Evolutionary conservation across 2,329 filamentous ascomycete genomes (phyloP), one percentile per base, ranked within the genome.

Genomic region (Penicillium olsonii): DNA sequence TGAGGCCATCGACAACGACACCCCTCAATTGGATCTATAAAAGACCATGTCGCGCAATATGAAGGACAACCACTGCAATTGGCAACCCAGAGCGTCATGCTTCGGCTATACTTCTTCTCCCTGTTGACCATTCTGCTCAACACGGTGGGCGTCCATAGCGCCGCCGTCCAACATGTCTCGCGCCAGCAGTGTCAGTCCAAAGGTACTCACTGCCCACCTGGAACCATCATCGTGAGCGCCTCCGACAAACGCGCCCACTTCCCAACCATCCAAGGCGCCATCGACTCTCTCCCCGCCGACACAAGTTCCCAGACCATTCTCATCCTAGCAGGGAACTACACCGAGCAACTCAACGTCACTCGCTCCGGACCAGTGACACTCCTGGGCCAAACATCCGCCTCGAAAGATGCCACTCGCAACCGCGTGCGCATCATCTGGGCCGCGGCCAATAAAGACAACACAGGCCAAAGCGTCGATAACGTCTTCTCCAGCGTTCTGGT

Each of bases 281-380:
- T 81, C 27, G 61, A 72, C 10, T 75, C 75, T 37, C 63, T 80
- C 4, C 74, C 75, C 0, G 65, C 75, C 41, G 68, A 79, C 57
- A 73, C 71, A 14, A 68, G 68, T 5, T 62, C 76, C 0, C 72
- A 79, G 48, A 76, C 76, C 15, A 85, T 87, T 56, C 75, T 87
- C 11, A 78, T 87, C 38, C 76, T 79, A 0, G 74, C 82, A 0
- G 84, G 84, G 0, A 76, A 75, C 51, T 87, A 87, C 59, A 79
- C 72, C 1, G 84, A 87, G 60, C 83, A 85, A 66, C 68, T 87
- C 52, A 87, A 87, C 55, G 74, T 87, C 51, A 87, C 84, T 4
- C 81, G 84, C 1, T 66, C 72, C 2, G 83, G 80, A 0, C 83
- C 84, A 0, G 69, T 87, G 6, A 84, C 82, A 22, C 73, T 87